Conservation (phyloP, 306 rosid genomes). For the Sphenostylis stenocarpa region DNA sequence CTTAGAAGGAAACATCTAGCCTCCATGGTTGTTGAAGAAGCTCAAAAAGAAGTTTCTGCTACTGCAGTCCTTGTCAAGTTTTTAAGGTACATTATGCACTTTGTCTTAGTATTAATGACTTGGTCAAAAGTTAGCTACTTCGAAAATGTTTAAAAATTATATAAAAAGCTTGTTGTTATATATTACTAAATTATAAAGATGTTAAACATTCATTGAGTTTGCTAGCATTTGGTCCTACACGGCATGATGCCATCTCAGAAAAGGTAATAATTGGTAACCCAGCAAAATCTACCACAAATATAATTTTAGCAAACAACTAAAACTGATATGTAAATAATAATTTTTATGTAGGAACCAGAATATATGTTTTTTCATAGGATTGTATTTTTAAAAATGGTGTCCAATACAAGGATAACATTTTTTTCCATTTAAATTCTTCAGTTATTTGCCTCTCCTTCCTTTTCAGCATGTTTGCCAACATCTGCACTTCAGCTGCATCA, state of each 20-base stretch:
- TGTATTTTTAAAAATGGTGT: neutral
- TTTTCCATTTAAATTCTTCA: neutral
- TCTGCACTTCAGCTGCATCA: neutral
- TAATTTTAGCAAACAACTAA: neutral
- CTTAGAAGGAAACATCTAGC: slow-evolving; percentile 7
- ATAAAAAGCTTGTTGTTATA: neutral
- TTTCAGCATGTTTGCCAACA: slow-evolving; percentile 4
- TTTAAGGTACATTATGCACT: neutral
- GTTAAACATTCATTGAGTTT: neutral
- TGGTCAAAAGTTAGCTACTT: neutral
- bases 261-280: neutral
- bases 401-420: neutral
- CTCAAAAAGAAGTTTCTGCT: neutral
- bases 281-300: neutral
- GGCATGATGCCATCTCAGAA: neutral
- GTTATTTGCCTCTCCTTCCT: neutral
- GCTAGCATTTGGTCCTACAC: neutral
- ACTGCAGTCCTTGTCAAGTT: slow-evolving; percentile 2
- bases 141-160: neutral
- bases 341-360: neutral
- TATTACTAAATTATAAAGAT: neutral
- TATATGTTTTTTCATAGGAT: neutral
- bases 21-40: neutral
- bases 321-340: neutral
- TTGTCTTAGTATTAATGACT: neutral